Base-by-base conservation (phyloP, 257 asterid genomes). In the Plantago elongata region DNA sequence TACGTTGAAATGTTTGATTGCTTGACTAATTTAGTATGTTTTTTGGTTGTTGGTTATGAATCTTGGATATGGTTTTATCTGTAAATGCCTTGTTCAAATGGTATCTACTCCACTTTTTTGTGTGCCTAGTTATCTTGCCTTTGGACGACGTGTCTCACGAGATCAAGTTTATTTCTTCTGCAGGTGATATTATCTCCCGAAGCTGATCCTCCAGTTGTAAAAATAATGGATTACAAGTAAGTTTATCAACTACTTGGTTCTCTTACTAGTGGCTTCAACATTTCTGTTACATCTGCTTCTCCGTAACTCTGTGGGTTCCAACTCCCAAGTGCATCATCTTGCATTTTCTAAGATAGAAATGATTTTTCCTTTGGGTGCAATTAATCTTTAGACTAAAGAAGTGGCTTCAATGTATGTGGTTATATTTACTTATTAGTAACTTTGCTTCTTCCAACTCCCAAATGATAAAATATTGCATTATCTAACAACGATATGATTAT, bases 161-260 rank as follows among this genome's bases (percentile, higher is more conserved):
- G 65, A 48, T 65, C 40, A 47, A 76, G 66, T 44, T 68, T 61
- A 15, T 55, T 49, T 30, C 46, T 37, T 54, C 62, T 59, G 64
- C 74, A 93, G 99, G 99, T 93, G 73, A 85, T 93, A 74, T 69
- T 89, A 77, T 85, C 97, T 69, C 95, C 96, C 47, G 99, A 89
- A 42, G 92, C 97, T 60, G 96, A 89, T 12, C 97, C 99, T 30
- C 97, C 97, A 0, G 99, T 93, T 65, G 81, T 89, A 66, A 87
- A 80, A 69, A 85, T 93, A 48, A 89, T 93, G 99, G 96, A 93
- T 78, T 85, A 85, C 84, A 80, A 82, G 99, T 93, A 83, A 82
- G 96, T 61, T 63, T 54, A 63, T 13, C 16, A 59, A 37, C 17
- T 51, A 18, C 58, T 4, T 38, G 4, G 13, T 52, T 52, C 34